phyloP scores from a whole-genome alignment of 2,329 filamentous ascomycete genomes.

The Sphaerulina populicola region DNA sequence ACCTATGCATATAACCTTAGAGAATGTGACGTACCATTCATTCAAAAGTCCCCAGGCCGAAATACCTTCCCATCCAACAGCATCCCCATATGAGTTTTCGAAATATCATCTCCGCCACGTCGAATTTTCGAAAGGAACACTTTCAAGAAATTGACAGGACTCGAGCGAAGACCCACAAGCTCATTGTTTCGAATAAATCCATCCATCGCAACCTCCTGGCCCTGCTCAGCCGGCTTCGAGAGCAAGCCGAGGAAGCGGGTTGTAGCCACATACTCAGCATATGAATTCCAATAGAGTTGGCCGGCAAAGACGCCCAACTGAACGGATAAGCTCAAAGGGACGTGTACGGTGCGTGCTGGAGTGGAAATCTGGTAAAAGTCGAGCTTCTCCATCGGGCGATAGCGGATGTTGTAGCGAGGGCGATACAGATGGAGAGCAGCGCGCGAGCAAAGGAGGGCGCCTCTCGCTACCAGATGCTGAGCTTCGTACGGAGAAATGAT shows the following conservation, averaged over 20 bases:
- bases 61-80: conserved; percentile 16
- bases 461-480: conserved; percentile 39
- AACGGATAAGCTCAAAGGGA: conserved; percentile 31
- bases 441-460: conserved; percentile 33
- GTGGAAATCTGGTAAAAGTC: conserved; percentile 38
- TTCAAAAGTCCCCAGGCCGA: not conserved
- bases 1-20: not conserved
- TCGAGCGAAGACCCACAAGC: conserved; percentile 15
- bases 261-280: conserved; percentile 46
- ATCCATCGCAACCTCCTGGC: conserved; percentile 18
- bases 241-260: conserved; percentile 48
- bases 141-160: conserved; percentile 23
- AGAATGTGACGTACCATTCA: not conserved
- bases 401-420: conserved; percentile 38
- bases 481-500: conserved; percentile 57
- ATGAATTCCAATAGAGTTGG: conserved; percentile 53
- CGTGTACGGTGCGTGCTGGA: not conserved
- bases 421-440: conserved; percentile 45
- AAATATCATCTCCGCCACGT: conserved; percentile 21
- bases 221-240: not conserved
- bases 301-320: conserved; percentile 61
- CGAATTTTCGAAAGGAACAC: conserved; percentile 20
- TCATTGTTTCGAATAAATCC: conserved; percentile 21
- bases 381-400: conserved; percentile 40
- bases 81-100: conserved; percentile 25